A percentile compares a stretch with the other conserved stretches of the same genome.
phyloP scores from a whole-genome alignment of 2,329 filamentous ascomycete species.

The Hypoxylon sp. region DNA sequence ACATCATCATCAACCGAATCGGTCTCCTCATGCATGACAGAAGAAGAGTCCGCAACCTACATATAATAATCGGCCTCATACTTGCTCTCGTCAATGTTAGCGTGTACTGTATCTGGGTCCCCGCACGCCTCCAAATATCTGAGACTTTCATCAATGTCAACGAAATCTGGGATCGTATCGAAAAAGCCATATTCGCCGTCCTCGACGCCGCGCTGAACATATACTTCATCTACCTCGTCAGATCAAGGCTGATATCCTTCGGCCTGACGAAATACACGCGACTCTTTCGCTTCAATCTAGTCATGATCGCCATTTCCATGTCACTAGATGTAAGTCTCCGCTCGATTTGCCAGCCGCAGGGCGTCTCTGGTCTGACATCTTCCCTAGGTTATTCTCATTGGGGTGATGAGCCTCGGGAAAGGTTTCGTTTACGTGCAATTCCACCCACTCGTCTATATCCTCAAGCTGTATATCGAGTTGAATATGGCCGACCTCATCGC shows the following conservation, averaged over 20 bases:
- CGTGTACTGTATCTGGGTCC: slow-evolving; percentile 63
- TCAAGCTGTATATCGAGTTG: slow-evolving; percentile 39
- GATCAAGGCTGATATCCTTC: slow-evolving; percentile 55
- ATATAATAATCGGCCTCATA: slow-evolving; percentile 52
- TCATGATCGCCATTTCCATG: slow-evolving; percentile 58
- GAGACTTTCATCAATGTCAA: slow-evolving; percentile 53
- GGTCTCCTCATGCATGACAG: slow-evolving; percentile 54
- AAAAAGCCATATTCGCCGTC: slow-evolving; percentile 60
- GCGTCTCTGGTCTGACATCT: neutral
- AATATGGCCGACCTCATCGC: slow-evolving; percentile 27
- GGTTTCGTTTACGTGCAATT: slow-evolving; percentile 31
- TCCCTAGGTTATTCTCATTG: slow-evolving; percentile 35
- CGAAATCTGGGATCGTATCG: slow-evolving; percentile 59
- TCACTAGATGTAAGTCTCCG: slow-evolving; percentile 59
- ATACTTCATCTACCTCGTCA: slow-evolving; percentile 59
- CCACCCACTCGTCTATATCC: slow-evolving; percentile 31
- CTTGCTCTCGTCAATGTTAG: slow-evolving; percentile 61
- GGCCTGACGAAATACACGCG: slow-evolving; percentile 60
- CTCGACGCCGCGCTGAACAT: slow-evolving; percentile 61
- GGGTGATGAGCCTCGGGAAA: slow-evolving; percentile 28
- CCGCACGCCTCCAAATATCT: slow-evolving; percentile 47
- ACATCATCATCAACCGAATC: slow-evolving; percentile 64
- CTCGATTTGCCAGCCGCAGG: no score
- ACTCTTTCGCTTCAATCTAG: slow-evolving; percentile 58
- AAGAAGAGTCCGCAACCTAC: no score